Evolutionary conservation across 352 stramenopile species (phyloP).

Genomic region (Globisporangium spinosum): DNA sequence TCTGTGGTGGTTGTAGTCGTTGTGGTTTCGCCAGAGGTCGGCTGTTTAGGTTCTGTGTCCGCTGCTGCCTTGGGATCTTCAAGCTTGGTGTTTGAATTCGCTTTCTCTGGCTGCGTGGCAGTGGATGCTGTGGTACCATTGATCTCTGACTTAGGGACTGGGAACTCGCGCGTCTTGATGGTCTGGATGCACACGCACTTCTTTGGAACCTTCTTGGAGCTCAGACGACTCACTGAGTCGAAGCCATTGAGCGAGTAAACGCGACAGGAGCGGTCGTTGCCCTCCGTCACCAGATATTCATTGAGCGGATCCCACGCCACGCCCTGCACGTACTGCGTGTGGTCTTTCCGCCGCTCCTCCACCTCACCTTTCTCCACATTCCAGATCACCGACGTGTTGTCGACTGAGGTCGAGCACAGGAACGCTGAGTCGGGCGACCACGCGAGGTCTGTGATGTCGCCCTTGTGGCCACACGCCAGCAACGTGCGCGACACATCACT

Average conservation of each 20-base stretch:
- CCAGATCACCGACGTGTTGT: conserved; percentile 91
- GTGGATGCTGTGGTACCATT: neutral
- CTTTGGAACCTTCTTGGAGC: conserved; percentile 60
- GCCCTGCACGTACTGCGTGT: conserved; percentile 95
- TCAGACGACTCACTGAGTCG: conserved; percentile 36
- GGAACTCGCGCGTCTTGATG: conserved; percentile 74
- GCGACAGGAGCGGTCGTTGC: conserved; percentile 92
- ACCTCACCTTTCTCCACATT: conserved; percentile 75
- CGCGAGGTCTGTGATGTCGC: conserved; percentile 90
- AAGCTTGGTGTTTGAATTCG: neutral
- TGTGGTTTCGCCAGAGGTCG: conserved; percentile 1
- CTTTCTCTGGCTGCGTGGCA: neutral
- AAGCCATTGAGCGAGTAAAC: conserved; percentile 88
- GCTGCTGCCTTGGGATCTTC: conserved; percentile 12
- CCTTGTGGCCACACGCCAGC: conserved; percentile 79
- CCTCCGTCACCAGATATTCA: conserved; percentile 92
- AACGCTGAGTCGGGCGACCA: conserved; percentile 91
- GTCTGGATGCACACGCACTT: conserved; percentile 79
- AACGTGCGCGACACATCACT: conserved; percentile 77
- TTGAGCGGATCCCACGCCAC: conserved; percentile 94
- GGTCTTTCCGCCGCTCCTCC: conserved; percentile 87
- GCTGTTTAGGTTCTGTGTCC: conserved; percentile 9
- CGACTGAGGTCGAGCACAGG: conserved; percentile 90
- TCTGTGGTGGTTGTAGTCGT: neutral
- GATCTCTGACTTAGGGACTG: conserved; percentile 2